phyloP scores from a whole-genome alignment of 2,329 filamentous ascomycete species.

The Lachnellula suecica region DNA sequence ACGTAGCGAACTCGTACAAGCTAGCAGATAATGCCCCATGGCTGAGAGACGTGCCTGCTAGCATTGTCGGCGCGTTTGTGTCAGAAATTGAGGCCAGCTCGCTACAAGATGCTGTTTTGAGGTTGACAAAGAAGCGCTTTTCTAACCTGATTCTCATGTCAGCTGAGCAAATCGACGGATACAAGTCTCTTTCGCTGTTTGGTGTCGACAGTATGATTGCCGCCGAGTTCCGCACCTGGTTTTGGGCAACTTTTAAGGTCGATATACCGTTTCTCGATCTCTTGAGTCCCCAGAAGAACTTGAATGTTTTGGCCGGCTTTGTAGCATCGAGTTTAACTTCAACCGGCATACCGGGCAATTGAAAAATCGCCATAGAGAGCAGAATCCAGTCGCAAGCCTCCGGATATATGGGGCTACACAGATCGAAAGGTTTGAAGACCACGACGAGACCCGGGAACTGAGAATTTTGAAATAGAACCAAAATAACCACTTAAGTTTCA shows the following conservation, averaged over 20 bases:
- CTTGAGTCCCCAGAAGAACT: conserved; percentile 4
- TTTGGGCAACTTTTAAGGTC: conserved; percentile 33
- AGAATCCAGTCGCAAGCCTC: too few relatives aligned
- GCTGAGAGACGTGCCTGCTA: neutral
- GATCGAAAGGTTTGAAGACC: too few relatives aligned
- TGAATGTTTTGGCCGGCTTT: neutral
- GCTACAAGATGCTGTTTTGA: conserved; percentile 22
- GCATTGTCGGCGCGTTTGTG: neutral
- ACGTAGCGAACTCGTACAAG: neutral
- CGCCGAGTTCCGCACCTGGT: conserved; percentile 39
- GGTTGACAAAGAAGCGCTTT: conserved; percentile 16
- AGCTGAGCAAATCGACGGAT: conserved; percentile 27
- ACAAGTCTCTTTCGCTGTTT: conserved; percentile 31
- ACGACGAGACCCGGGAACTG: too few relatives aligned
- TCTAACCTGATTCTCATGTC: conserved; percentile 27
- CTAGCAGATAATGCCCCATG: neutral
- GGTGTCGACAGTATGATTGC: conserved; percentile 43
- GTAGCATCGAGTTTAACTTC: too few relatives aligned
- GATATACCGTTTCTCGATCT: conserved; percentile 35
- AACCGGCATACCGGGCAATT: too few relatives aligned
- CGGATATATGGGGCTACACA: too few relatives aligned
- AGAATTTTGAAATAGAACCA: too few relatives aligned
- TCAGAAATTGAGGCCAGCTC: conserved; percentile 18
- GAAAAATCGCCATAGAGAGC: too few relatives aligned
- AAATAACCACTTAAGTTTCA: too few relatives aligned